Evolutionary conservation across 1,139 yeast genomes (phyloP).

Genomic region (Ashbya aceris): DNA sequence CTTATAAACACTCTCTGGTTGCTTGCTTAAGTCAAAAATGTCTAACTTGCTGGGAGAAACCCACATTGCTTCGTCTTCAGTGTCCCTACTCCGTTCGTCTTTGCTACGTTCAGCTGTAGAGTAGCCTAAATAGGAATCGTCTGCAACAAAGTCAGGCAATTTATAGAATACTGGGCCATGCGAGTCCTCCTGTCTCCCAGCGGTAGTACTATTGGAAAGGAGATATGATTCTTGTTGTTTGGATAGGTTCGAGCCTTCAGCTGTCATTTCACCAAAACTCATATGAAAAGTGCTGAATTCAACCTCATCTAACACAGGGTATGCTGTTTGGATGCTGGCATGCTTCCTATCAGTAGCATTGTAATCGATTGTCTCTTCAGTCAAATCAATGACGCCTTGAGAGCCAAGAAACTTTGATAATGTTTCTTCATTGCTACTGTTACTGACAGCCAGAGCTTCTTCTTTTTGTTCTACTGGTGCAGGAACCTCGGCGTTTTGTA

Average conservation of each 20-base stretch:
- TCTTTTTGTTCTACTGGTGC: not conserved
- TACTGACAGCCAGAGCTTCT: not conserved
- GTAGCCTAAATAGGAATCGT: not conserved
- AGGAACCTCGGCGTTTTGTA: no score
- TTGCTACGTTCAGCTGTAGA: not conserved
- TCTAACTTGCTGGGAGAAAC: slow-evolving; percentile 28
- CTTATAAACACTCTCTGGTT: slow-evolving; percentile 8
- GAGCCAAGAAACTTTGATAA: not conserved
- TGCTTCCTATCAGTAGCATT: not conserved
- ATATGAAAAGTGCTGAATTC: slow-evolving; percentile 28
- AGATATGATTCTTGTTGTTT: not conserved
- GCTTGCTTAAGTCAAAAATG: slow-evolving; percentile 16
- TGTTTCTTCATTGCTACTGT: not conserved
- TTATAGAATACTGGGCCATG: slow-evolving; percentile 8
- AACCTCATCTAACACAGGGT: slow-evolving; percentile 20
- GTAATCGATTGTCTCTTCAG: not conserved
- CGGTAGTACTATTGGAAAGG: not conserved
- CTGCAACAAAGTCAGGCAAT: slow-evolving; percentile 3
- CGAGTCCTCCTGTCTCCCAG: not conserved
- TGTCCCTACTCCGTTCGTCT: no score
- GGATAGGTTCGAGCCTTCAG: not conserved
- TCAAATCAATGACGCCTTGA: not conserved
- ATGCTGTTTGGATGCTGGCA: not conserved
- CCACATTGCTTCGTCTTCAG: slow-evolving; percentile 28
- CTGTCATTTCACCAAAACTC: slow-evolving; percentile 19